Percentiles rank a stretch among this genome's conserved stretches.
These are phyloP conservation scores for Apiotrichum veenhuisii DNA, from an alignment of 1,284 basidiomycete species.

Conservation along the genomic window DNA sequence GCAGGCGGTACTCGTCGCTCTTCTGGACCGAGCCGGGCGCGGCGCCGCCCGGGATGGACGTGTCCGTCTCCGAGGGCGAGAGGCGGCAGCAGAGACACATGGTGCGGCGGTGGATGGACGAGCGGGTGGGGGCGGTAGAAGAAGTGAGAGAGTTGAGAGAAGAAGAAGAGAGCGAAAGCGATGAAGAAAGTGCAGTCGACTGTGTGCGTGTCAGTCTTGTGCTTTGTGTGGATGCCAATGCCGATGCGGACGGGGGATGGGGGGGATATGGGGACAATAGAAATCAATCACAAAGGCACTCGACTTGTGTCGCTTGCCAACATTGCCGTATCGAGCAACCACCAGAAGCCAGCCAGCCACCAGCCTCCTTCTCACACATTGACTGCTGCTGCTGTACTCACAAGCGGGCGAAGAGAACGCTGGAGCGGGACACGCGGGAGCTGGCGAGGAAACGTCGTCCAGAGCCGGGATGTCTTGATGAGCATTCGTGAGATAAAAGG, in stretches of 20 bases:
- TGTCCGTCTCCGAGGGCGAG: conserved; percentile 1
- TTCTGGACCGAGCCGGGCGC: conserved; percentile 11
- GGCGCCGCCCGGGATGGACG: conserved; percentile 28
- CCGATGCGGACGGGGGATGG: too few species aligned
- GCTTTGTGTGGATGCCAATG: too few species aligned
- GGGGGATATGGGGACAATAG: background rate
- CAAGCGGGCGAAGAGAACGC: background rate
- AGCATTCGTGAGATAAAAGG: background rate
- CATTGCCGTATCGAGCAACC: too few species aligned
- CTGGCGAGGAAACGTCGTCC: conserved; percentile 3
- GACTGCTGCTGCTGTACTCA: too few species aligned
- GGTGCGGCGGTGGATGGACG: conserved; percentile 6
- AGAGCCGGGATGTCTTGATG: background rate
- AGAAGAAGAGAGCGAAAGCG: background rate
- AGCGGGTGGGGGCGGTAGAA: background rate
- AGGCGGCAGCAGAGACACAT: conserved; percentile 20
- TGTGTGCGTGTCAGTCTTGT: background rate
- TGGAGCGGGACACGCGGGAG: background rate
- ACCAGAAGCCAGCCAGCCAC: too few species aligned
- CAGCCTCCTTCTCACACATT: background rate
- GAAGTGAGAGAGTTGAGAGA: background rate
- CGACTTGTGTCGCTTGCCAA: background rate
- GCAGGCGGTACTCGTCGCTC: conserved; percentile 63
- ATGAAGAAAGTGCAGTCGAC: background rate
- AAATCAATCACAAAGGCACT: background rate